Conservation (phyloP, 805 yeast species). For the Torulaspora maleeae region DNA sequence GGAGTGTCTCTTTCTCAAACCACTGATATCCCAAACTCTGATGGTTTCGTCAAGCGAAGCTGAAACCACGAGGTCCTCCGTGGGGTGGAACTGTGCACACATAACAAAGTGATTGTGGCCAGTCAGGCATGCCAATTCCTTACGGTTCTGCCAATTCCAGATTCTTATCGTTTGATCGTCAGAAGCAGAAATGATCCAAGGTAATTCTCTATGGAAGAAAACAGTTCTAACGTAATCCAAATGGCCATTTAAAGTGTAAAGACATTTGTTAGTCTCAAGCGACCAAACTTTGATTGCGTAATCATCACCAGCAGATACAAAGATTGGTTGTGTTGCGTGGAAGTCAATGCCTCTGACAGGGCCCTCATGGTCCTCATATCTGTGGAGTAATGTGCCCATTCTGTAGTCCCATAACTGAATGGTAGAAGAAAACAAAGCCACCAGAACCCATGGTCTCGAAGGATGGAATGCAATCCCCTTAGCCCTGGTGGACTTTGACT, state of each 20-base stretch:
- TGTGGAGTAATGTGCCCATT: conserved; percentile 95
- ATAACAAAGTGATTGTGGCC: conserved; percentile 98
- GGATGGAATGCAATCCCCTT: conserved; percentile 98
- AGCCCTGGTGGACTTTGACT: conserved; percentile 96
- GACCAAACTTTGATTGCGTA: conserved; percentile 96
- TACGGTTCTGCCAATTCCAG: conserved; percentile 99
- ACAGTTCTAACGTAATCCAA: conserved; percentile 93
- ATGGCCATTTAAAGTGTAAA: conserved; percentile 89
- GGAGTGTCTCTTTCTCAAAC: conserved; percentile 89
- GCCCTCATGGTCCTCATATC: conserved; percentile 97
- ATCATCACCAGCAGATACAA: conserved; percentile 97
- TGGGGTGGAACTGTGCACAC: conserved; percentile 97
- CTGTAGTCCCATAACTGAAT: conserved; percentile 99
- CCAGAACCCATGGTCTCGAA: conserved; percentile 87
- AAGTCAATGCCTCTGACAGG: conserved; percentile 94
- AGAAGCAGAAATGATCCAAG: conserved; percentile 94
- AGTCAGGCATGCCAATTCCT: conserved; percentile 92
- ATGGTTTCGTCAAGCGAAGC: conserved; percentile 98
- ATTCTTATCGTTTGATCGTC: conserved; percentile 98
- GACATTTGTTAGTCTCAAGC: conserved; percentile 79
- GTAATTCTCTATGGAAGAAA: conserved; percentile 89
- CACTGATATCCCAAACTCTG: conserved; percentile 97
- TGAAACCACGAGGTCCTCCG: conserved; percentile 89
- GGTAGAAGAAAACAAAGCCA: conserved; percentile 94
- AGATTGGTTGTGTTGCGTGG: conserved; percentile 97